Percentiles rank a stretch among this genome's conserved stretches.
Evolutionary conservation across 305 asterid genomes (phyloP).

Genomic region (Plantago rigida): DNA sequence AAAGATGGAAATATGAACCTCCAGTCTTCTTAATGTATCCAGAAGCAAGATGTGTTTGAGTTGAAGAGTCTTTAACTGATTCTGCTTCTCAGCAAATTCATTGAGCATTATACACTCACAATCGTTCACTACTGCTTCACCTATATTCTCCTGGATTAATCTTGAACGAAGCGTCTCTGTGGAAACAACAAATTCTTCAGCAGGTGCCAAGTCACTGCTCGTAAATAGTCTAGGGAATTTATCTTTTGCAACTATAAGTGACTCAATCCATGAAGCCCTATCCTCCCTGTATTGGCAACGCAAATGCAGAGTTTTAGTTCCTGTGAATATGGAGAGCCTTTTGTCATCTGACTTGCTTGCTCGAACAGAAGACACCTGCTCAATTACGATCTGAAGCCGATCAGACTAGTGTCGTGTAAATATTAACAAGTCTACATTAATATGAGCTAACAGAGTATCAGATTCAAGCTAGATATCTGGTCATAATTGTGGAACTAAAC

Average conservation of each 20-base stretch:
- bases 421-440: conserved; percentile 21
- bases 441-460: conserved; percentile 13
- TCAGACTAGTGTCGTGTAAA: neutral
- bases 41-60: conserved; percentile 75
- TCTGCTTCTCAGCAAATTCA: conserved; percentile 76
- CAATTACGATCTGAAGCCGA: neutral
- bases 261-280: conserved; percentile 83
- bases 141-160: conserved; percentile 62
- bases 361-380: conserved; percentile 88
- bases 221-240: conserved; percentile 81
- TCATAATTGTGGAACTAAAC: conserved; percentile 1
- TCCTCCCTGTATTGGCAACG: conserved; percentile 84
- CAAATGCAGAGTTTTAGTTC: conserved; percentile 90
- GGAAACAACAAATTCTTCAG: conserved; percentile 76
- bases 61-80: conserved; percentile 72
- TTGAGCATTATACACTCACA: conserved; percentile 72
- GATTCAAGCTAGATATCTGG: conserved; percentile 15
- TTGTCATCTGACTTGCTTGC: conserved; percentile 96
- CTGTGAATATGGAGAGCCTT: conserved; percentile 91
- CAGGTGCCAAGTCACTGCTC: conserved; percentile 67
- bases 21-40: conserved; percentile 81
- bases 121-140: conserved; percentile 58
- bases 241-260: conserved; percentile 80
- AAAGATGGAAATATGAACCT: conserved; percentile 43
- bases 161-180: conserved; percentile 70